Percentiles rank a stretch among this genome's conserved stretches.
Conservation (phyloP, 352 stramenopile species). For the Phytophthora pluvialis region DNA sequence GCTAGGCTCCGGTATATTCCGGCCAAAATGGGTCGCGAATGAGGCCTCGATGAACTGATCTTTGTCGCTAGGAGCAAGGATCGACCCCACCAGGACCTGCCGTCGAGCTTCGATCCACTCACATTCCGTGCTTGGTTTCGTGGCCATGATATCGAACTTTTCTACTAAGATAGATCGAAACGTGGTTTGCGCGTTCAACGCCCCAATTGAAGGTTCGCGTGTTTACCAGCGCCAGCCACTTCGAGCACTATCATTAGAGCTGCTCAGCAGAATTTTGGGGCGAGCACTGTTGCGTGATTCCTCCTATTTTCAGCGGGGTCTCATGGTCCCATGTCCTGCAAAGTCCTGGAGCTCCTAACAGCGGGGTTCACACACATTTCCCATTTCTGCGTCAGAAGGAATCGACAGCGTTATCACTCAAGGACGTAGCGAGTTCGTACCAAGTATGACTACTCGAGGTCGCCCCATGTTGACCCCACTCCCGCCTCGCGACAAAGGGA, state of each 20-base stretch:
- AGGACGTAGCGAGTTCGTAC: neutral
- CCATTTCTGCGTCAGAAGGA: conserved; percentile 10
- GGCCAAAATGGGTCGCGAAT: conserved; percentile 54
- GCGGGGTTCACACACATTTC: conserved; percentile 29
- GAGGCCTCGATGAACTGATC: conserved; percentile 59
- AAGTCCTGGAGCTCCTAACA: conserved; percentile 1
- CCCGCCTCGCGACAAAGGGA: conserved; percentile 24
- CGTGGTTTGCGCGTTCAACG: neutral
- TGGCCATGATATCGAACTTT: conserved; percentile 17
- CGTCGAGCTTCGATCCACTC: conserved; percentile 46
- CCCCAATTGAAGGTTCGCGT: neutral
- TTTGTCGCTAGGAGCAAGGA: conserved; percentile 45
- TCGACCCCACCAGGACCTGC: conserved; percentile 46
- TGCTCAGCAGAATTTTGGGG: conserved; percentile 12
- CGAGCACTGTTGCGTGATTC: neutral
- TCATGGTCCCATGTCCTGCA: conserved; percentile 23
- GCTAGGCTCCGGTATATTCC: conserved; percentile 35
- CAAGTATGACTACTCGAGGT: conserved; percentile 18
- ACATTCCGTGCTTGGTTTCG: conserved; percentile 15
- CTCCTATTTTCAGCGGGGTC: conserved; percentile 27
- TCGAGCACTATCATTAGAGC: conserved; percentile 30
- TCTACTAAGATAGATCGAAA: neutral
- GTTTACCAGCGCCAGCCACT: neutral
- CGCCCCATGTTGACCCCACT: conserved; percentile 26
- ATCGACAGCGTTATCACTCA: conserved; percentile 11